Evolutionary conservation across 352 stramenopile species (phyloP), one percentile per base, ranked within the genome.

Genomic region (Phytophthora meadii): DNA sequence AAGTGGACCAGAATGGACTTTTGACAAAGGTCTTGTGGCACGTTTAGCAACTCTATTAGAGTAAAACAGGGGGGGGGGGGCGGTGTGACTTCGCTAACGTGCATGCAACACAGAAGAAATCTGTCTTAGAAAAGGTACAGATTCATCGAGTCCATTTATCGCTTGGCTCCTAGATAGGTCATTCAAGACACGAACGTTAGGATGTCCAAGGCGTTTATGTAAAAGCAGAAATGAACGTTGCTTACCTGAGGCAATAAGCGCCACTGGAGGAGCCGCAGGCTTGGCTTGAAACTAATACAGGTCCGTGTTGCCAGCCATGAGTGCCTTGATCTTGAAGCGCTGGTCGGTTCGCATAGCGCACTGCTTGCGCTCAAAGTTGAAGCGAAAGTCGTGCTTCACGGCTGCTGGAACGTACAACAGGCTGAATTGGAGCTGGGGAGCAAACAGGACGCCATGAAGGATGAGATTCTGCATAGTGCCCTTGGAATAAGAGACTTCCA

Each of bases 401-500:
- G 28, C 28, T 34, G 28, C 28, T 34, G 28, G 28, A 34, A 34
- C 6, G 5, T 3, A 34, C 3, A 34, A 7, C 28, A 34, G 6
- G 6, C 28, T 34, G 28, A 34, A 34, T 34, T 34, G 28, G 28
- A 34, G 28, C 28, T 34, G 28, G 28, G 28, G 28, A 10, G 28
- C 28, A 10, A 10, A 34, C 28, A 34, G 6, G 28, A 34, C 28
- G 28, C 28, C 28, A 34, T 34, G 28, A 9, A 34, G 28, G 6
- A 10, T 34, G 9, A 68, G 30, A 17, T 15, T 65, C 47, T 48
- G 54, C 42, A 9, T 7, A 6, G 49, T 63, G 25, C 51, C 47
- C 54, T 72, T 72, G 40, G 57, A 72, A 62, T 61, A 52, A 6
- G 12, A 52, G 54, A 69, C 62, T 48, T 41, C 15, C 44, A 72